Percentiles rank a stretch among this genome's conserved stretches.
These are phyloP conservation scores for Aspergillus mulundensis DNA, from an alignment of 495 filamentous ascomycete genomes.

Conservation along the genomic window DNA sequence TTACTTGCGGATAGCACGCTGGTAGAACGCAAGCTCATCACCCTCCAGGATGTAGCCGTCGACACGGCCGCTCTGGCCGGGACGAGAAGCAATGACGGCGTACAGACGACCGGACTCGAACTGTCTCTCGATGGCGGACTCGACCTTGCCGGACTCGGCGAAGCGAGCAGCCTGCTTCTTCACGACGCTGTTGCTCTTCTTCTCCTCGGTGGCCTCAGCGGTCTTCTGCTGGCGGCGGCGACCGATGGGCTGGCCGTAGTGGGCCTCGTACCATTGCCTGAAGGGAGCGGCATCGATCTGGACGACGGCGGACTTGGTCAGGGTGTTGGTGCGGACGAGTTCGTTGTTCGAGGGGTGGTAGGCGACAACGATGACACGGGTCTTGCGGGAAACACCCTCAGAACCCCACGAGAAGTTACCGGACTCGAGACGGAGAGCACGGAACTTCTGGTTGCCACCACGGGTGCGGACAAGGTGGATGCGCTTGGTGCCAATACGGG, in stretches of 20 bases:
- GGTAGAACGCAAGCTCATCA: slow-evolving; percentile 99
- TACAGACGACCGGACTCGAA: slow-evolving; percentile 97
- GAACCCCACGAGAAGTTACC: slow-evolving; percentile 99
- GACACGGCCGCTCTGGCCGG: slow-evolving; percentile 90
- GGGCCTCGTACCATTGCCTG: slow-evolving; percentile 99
- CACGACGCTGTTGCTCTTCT: slow-evolving; percentile 90
- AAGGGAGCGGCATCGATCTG: slow-evolving; percentile 98
- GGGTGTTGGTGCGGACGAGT: slow-evolving; percentile 98
- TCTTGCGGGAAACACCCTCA: slow-evolving; percentile 95
- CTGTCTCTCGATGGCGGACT: slow-evolving; percentile 87
- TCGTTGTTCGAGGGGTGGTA: slow-evolving; percentile 99
- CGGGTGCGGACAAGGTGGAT: slow-evolving; percentile 98
- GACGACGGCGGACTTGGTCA: slow-evolving; percentile 97
- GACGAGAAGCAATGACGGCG: slow-evolving; percentile 85
- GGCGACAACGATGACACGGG: slow-evolving; percentile 93
- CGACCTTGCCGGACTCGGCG: slow-evolving; percentile 82
- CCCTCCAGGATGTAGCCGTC: slow-evolving; percentile 99
- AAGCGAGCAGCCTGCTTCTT: slow-evolving; percentile 91
- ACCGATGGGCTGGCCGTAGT: slow-evolving; percentile 88
- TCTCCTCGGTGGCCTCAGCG: slow-evolving; percentile 59
- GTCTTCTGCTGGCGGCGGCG: slow-evolving; percentile 84
- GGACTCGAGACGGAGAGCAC: slow-evolving; percentile 96
- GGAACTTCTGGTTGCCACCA: slow-evolving; percentile 99
- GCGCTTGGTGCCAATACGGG: slow-evolving; percentile 96
- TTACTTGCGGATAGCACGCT: slow-evolving; percentile 96